These are phyloP conservation scores for Termitomyces sp. DNA, from an alignment of 768 basidiomycete species.

Conservation along the genomic window DNA sequence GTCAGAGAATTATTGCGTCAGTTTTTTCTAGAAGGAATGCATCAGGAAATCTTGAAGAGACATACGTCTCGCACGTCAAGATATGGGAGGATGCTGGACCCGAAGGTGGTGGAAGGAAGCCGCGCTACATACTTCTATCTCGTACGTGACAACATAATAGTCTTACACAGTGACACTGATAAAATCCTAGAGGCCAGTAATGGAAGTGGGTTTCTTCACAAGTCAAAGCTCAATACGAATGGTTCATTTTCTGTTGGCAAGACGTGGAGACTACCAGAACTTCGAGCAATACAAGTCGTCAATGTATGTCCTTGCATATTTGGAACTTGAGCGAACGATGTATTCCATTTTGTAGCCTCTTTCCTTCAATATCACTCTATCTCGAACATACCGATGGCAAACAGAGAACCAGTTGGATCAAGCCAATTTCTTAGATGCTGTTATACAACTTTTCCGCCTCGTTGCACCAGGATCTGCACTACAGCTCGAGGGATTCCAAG, in stretches of 20 bases:
- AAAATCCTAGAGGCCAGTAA: constrained; percentile 49
- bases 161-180: constrained; percentile 9
- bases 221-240: constrained; percentile 94
- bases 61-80: constrained; percentile 86
- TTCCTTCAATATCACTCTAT: constrained; percentile 78
- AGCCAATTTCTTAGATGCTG: constrained; percentile 59
- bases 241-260: constrained; percentile 96
- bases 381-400: constrained; percentile 89
- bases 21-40: constrained; percentile 77
- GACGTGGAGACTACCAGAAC: constrained; percentile 86
- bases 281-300: constrained; percentile 74
- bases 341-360: constrained; percentile 42
- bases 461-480: constrained; percentile 44
- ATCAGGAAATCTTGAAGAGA: constrained; percentile 64
- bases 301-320: constrained; percentile 48
- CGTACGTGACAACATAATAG: constrained; percentile 51
- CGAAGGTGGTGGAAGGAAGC: constrained; percentile 73
- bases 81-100: constrained; percentile 84
- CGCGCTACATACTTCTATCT: constrained; percentile 87
- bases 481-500: constrained; percentile 57
- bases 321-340: background rate
- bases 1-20: constrained; percentile 74
- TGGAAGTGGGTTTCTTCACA: constrained; percentile 80
- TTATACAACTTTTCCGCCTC: constrained; percentile 59
- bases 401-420: constrained; percentile 79